Evolutionary conservation across 306 rosid genomes (phyloP), one percentile per base, ranked within the genome.

Genomic region (Rubus idaeus): DNA sequence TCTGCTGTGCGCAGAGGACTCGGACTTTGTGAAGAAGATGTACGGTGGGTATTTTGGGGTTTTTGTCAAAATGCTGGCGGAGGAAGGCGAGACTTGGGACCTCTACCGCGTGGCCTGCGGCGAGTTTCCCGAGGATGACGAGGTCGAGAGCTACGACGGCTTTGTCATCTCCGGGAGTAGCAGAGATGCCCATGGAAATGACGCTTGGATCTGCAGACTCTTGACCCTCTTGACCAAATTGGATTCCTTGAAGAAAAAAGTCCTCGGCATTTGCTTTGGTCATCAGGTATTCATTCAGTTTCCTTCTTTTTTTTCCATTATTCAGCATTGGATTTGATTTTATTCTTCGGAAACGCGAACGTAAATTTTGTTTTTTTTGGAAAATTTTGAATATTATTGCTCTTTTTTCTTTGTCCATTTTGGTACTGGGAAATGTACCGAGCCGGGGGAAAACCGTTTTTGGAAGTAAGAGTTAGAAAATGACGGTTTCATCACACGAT

Each of bases 261-360:
- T 92, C 37, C 89, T 94, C 65, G 98, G 97, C 51, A 84, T 94
- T 87, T 94, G 98, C 90, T 92, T 92, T 51, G 96, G 96, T 30
- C 97, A 92, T 65, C 97, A 92, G 96, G 97, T 91, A 79, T 37
- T 14, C 7, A 6, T 3, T 57, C 8, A 4, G 23, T 26, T 5
- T 30, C 41, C 11, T 47, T 9, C 8, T 8, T 55, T 7, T 8
- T 3, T 55, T 56, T 18, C 10, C 20, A 26, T 26, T 20, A 20
- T 23, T 58, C 61, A 55, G 26, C 58, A 18, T 0, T 30, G 35
- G 35, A n/a, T 20, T 57, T 57, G 37, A 23, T 57, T 23, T 8
- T 57, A 4, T 30, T 30, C 35, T 30, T 30, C 1, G 35, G 35
- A 30, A 30, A 30, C 1, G 35, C 35, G 35, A 30, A 30, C 35